Evolutionary conservation across 371 early-diverging fungal genomes (phyloP).

Genomic region (Mucor ambiguus): DNA sequence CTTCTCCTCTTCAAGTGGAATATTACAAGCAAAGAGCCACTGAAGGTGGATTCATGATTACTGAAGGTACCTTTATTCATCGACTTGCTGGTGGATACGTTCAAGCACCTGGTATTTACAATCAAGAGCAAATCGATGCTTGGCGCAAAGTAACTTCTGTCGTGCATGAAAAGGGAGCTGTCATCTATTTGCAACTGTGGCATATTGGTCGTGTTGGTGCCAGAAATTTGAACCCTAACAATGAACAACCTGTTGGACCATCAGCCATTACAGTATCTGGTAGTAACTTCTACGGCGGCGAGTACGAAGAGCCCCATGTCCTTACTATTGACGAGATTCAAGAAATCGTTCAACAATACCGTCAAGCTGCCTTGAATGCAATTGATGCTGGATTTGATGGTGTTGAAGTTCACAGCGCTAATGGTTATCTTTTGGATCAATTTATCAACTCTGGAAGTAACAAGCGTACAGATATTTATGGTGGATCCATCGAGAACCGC

Average conservation of each 20-base stretch:
- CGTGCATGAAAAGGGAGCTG: constrained; percentile 56
- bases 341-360: constrained; percentile 59
- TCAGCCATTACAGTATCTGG: constrained; percentile 8
- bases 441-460: constrained; percentile 64
- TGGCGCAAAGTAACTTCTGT: constrained; percentile 60
- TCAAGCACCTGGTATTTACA: constrained; percentile 45
- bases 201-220: constrained; percentile 31
- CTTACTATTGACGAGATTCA: constrained; percentile 66
- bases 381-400: constrained; percentile 63
- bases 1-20: constrained; percentile 45
- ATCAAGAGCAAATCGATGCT: constrained; percentile 46
- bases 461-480: constrained; percentile 57
- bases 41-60: constrained; percentile 55
- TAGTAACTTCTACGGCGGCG: background rate
- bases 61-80: constrained; percentile 54
- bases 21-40: constrained; percentile 65
- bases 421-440: constrained; percentile 67
- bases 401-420: constrained; percentile 71
- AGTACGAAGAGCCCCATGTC: constrained; percentile 39
- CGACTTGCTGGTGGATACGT: constrained; percentile 42
- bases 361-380: constrained; percentile 42
- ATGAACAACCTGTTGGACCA: constrained; percentile 10
- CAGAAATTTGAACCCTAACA: background rate
- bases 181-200: constrained; percentile 58
- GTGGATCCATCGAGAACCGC: constrained; percentile 77